Base-by-base conservation (phyloP, 306 rosid genomes). In the Spatholobus suberectus region DNA sequence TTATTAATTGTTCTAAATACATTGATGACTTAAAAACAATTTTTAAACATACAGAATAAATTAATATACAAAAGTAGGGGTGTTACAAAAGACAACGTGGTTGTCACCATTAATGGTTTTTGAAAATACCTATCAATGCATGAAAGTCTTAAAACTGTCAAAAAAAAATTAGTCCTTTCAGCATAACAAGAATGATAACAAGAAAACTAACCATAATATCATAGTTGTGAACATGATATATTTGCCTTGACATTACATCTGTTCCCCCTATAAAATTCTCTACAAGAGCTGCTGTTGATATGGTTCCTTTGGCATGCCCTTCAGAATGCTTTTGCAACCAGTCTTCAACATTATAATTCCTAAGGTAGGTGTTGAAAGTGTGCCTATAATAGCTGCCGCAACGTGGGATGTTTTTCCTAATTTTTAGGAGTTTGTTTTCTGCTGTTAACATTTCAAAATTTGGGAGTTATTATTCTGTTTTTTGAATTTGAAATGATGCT, bases 241-340 rank as follows among this genome's bases (percentile, higher is more conserved):
- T 59, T 59, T 26, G n/a, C 67, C 18, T 59, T 26, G 37, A 59
- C 37, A 59, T 12, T 59, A 57, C 67, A 26, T 59, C n/a, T 26
- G 18, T 26, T 59, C 37, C 67, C 32, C 67, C 67, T 26, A 59
- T 59, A 59, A 26, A 59, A 11, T 59, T 13, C 37, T 24, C 67
- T 12, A 59, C 9, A 59, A 59, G 37, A 59, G 35, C 67, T 59
- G 37, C 13, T 59, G 67, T 59, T 59, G 67, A 59, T 13, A 26
- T 5, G 5, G 67, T 26, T 26, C 67, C 67, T 59, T 59, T 59
- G 67, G 15, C 37, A 58, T 58, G 15, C 67, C 67, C 67, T 59
- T 59, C 67, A 24, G 67, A 59, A 26, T 59, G 38, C 67, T 59
- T 59, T 59, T 59, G 67, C 37, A 59, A 59, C 67, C 67, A 59